Evolutionary conservation across 2,329 filamentous ascomycete genomes (phyloP).

Genomic region (Aspergillus chevalieri): DNA sequence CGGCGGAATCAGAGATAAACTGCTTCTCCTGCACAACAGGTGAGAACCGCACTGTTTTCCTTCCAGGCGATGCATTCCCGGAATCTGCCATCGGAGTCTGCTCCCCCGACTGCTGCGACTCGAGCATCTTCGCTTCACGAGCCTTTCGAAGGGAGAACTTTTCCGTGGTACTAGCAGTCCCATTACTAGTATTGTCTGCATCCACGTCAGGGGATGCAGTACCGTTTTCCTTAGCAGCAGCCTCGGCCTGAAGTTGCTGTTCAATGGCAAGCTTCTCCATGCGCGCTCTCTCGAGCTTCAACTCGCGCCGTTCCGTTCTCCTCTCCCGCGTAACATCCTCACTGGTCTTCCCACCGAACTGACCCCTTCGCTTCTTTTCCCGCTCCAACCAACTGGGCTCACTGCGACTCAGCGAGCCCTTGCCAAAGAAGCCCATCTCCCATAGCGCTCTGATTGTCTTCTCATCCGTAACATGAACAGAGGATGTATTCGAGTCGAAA

Average conservation of each 20-base stretch:
- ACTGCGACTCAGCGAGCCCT: slow-evolving; percentile 85
- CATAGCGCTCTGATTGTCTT: slow-evolving; percentile 73
- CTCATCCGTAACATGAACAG: slow-evolving; percentile 75
- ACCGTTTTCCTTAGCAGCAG: slow-evolving; percentile 25
- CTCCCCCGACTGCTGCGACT: slow-evolving; percentile 14
- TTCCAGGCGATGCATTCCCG: slow-evolving; percentile 6
- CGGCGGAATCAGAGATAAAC: slow-evolving; percentile 35
- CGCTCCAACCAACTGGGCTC: slow-evolving; percentile 88
- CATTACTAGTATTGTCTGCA: slow-evolving; percentile 13
- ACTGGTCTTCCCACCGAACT: slow-evolving; percentile 62
- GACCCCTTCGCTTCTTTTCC: slow-evolving; percentile 66
- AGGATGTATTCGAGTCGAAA: slow-evolving; percentile 76
- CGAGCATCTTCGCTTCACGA: slow-evolving; percentile 23
- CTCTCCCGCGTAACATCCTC: slow-evolving; percentile 74
- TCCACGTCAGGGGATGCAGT: slow-evolving; percentile 7
- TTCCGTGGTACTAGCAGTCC: slow-evolving; percentile 15
- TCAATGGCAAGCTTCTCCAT: slow-evolving; percentile 79
- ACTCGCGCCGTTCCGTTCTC: slow-evolving; percentile 71
- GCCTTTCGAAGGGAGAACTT: slow-evolving; percentile 31
- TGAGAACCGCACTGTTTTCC: slow-evolving; percentile 60
- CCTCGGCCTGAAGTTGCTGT: slow-evolving; percentile 57
- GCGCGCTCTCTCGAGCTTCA: slow-evolving; percentile 88
- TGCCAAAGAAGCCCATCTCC: slow-evolving; percentile 97
- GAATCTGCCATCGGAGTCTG: slow-evolving; percentile 8
- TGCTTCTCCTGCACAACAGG: slow-evolving; percentile 61